Base-by-base conservation (phyloP, 768 basidiomycete species). In the Russula dissimulans region DNA sequence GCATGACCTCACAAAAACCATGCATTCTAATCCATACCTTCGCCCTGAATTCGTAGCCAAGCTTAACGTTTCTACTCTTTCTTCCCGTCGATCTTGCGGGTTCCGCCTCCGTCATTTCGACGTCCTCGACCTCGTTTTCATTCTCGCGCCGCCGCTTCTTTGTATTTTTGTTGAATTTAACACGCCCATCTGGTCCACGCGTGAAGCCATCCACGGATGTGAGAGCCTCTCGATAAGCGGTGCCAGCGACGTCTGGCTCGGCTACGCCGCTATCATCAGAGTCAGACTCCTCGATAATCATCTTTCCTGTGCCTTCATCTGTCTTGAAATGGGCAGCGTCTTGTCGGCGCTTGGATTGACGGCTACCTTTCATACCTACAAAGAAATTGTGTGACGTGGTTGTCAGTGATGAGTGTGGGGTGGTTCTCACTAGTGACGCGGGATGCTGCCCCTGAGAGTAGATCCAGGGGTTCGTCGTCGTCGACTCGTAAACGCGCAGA, bases 81-180 rank as follows among this genome's bases (percentile, higher is more conserved):
- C 72, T 77, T 44, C 68, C 75, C 17, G 53, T 14, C 31, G 67
- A 65, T 4, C 66, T 68, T n/a, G 66, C 67, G 46, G 77, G 76
- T 59, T 88, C 83, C 0, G 71, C 80, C 61, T 92, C 90, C 29
- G 76, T 89, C 82, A 92, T 87, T 62, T 91, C 88, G 54, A 90
- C 76, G 61, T 89, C 71, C n/a, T 72, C 75, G 41, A 69, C 86
- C 53, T 75, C 76, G 17, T 82, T 83, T 60, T 78, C 79, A 59
- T 84, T 81, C 54, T 84, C 85, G 52, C 88, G 80, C 61, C 93
- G 75, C 59, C 93, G 84, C 72, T 95, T 94, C 73, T 95, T 98
- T 41, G 93, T 97, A 68, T 95, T 87, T 71, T 97, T 97, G 77
- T 97, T 91, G 75, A 98, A 97, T 72, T 92, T 95, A 70, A 98